A percentile compares a stretch with the other conserved stretches of the same genome.
phyloP scores from a whole-genome alignment of 169 alveolate genomes.

The Plasmodium berghei region DNA sequence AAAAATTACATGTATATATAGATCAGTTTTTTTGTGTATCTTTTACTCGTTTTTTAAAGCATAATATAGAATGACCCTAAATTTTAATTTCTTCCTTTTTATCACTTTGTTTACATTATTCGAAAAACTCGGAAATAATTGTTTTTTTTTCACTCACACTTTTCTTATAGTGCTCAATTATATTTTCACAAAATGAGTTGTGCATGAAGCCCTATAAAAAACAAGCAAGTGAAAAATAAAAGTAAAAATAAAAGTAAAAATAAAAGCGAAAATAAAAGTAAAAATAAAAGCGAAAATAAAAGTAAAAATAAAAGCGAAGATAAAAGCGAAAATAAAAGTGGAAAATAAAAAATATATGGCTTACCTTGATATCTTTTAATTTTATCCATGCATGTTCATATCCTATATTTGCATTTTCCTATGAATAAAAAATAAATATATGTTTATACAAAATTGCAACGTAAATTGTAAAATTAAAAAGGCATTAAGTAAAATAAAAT shows the following conservation, averaged over 20 bases:
- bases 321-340: slow-evolving; percentile 4
- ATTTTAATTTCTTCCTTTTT: too few relatives aligned
- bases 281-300: slow-evolving; percentile 1
- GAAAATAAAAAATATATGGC: background rate
- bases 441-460: background rate
- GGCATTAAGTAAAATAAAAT: background rate
- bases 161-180: slow-evolving; percentile 49
- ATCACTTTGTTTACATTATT: background rate
- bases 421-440: background rate
- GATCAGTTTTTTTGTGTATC: too few relatives aligned
- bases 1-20: too few relatives aligned
- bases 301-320: slow-evolving; percentile 4
- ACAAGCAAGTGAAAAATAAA: background rate
- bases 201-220: slow-evolving; percentile 44
- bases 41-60: too few relatives aligned
- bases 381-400: slow-evolving; percentile 45
- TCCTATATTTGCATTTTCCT: slow-evolving; percentile 40
- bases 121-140: slow-evolving; percentile 10
- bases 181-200: slow-evolving; percentile 66
- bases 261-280: slow-evolving; percentile 4
- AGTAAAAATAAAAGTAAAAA: background rate
- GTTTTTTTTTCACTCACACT: slow-evolving; percentile 23
- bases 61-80: too few relatives aligned
- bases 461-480: background rate
- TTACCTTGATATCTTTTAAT: slow-evolving; percentile 63